Evolutionary conservation across 2,329 filamentous ascomycete genomes (phyloP).

Genomic region (Gaeumannomyces tritici): DNA sequence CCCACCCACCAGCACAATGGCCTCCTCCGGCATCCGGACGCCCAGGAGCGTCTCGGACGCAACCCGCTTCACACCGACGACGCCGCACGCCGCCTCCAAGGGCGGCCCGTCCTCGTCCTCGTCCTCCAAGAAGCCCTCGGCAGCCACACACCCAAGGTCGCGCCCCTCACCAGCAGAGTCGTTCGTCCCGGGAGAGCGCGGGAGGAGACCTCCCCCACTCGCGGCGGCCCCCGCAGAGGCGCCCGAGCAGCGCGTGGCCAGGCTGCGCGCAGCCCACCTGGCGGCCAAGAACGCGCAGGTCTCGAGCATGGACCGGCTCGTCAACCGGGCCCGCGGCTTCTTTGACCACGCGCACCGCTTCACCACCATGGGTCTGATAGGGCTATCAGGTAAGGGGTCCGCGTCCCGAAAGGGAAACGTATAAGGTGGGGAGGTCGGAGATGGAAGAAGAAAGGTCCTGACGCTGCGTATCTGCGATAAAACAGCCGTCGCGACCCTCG

Average conservation of each 20-base stretch:
- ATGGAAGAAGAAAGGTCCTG: too few species aligned
- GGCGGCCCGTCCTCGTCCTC: constrained; percentile 19
- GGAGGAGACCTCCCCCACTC: constrained; percentile 6
- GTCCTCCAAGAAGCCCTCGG: constrained; percentile 3
- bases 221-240: constrained; percentile 35
- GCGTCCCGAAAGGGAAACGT: neutral
- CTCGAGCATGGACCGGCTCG: constrained; percentile 40
- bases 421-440: too few species aligned
- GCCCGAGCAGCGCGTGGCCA: constrained; percentile 58
- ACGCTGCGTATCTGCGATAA: too few species aligned
- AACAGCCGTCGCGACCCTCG: constrained; percentile 43
- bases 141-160: neutral
- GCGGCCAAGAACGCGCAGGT: constrained; percentile 52
- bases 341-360: constrained; percentile 47
- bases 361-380: constrained; percentile 43
- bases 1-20: neutral
- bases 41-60: constrained; percentile 67
- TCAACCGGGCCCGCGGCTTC: constrained; percentile 36
- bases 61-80: constrained; percentile 66
- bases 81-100: constrained; percentile 61
- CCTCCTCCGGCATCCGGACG: constrained; percentile 2
- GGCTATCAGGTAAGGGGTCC: constrained; percentile 41
- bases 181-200: neutral
- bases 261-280: constrained; percentile 57
- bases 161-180: neutral